phyloP scores from a whole-genome alignment of 495 filamentous ascomycete genomes.

The Apodospora peruviana region DNA sequence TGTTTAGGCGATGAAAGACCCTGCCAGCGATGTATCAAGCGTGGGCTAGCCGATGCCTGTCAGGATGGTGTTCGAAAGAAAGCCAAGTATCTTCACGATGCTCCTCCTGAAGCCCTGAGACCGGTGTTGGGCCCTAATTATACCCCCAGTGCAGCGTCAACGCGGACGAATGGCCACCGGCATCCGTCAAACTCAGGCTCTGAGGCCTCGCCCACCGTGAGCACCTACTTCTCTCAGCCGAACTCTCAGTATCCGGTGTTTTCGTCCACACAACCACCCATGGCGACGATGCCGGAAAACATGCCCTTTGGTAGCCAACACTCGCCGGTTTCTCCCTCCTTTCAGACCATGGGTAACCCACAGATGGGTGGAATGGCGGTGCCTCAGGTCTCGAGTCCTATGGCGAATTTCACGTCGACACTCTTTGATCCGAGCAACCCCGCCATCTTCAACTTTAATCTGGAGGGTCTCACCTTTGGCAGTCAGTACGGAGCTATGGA shows the following conservation, averaged over 20 bases:
- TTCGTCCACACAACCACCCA: conserved; percentile 18
- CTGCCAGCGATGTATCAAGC: conserved; percentile 89
- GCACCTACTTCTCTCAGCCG: conserved; percentile 32
- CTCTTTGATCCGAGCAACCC: conserved; percentile 88
- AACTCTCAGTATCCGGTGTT: conserved; percentile 32
- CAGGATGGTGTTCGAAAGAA: conserved; percentile 97
- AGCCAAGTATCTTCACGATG: conserved; percentile 97
- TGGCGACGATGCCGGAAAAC: conserved; percentile 34
- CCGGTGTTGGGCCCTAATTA: conserved; percentile 52
- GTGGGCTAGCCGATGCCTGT: conserved; percentile 81
- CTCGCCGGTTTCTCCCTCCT: conserved; percentile 65
- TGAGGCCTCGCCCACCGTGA: conserved; percentile 25
- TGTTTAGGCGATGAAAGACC: conserved; percentile 67
- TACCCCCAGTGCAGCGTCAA: conserved; percentile 36
- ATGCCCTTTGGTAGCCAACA: conserved; percentile 56
- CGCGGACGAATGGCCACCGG: conserved; percentile 27
- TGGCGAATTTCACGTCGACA: conserved; percentile 47
- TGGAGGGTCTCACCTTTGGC: conserved; percentile 89
- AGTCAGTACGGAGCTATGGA: conserved; percentile 92
- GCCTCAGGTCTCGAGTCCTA: conserved; percentile 24
- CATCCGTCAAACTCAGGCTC: conserved; percentile 26
- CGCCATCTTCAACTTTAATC: conserved; percentile 85
- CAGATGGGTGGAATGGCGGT: conserved; percentile 25
- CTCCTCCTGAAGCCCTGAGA: conserved; percentile 65
- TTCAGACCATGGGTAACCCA: conserved; percentile 35